Conservation (phyloP, 1,284 basidiomycete genomes). For the Xerocomus nothofagi region DNA sequence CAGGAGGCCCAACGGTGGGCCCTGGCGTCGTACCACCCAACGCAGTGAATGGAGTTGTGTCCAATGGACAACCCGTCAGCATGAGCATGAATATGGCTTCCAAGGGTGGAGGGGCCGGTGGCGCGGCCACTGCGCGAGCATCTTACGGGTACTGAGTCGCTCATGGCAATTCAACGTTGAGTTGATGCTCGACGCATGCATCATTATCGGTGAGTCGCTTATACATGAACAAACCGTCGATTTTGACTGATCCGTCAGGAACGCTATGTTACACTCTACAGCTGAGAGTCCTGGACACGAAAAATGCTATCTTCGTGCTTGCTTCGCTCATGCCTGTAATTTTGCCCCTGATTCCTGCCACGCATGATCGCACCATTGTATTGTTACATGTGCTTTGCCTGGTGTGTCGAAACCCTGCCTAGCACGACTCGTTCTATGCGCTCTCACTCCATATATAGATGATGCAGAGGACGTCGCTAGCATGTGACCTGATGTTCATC, state of each 20-base stretch:
- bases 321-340: conserved; percentile 22
- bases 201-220: conserved; percentile 19
- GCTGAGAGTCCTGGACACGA: conserved; percentile 25
- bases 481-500: conserved; percentile 22
- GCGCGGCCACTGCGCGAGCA: conserved; percentile 28
- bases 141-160: conserved; percentile 34
- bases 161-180: conserved; percentile 2
- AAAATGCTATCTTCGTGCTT: conserved; percentile 18
- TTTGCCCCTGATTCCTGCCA: conserved; percentile 10
- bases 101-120: conserved; percentile 28
- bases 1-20: conserved; percentile 32
- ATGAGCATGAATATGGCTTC: conserved; percentile 46
- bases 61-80: conserved; percentile 40
- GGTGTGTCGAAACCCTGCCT: conserved; percentile 1
- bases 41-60: conserved; percentile 30
- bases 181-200: conserved; percentile 10
- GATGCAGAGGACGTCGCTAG: conserved; percentile 19
- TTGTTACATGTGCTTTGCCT: conserved; percentile 14
- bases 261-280: conserved; percentile 17
- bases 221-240: background rate
- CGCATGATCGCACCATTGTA: conserved; percentile 13
- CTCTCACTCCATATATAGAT: conserved; percentile 21
- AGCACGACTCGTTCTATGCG: conserved; percentile 4
- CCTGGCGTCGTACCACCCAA: conserved; percentile 29
- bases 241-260: conserved; percentile 11